Percentiles rank a stretch among this genome's conserved stretches.
These are phyloP conservation scores for Irineochytrium annulatum DNA, from an alignment of 192 early-diverging fungal genomes.

Conservation along the genomic window DNA sequence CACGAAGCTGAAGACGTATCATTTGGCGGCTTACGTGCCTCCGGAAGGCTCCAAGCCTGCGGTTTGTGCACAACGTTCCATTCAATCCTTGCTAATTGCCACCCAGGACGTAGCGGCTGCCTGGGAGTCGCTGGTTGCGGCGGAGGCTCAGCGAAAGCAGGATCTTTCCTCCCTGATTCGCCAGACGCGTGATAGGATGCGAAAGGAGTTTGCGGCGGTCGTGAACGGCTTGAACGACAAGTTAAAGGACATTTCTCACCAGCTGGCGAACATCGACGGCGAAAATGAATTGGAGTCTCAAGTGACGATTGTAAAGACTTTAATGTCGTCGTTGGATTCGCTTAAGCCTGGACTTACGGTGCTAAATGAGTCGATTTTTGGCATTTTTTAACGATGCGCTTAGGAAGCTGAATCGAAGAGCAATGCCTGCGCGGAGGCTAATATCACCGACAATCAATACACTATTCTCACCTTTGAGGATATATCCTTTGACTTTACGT, in stretches of 20 bases:
- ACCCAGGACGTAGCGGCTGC: conserved; percentile 69
- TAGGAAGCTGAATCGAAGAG: conserved; percentile 59
- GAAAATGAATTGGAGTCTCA: conserved; percentile 63
- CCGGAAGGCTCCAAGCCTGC: conserved; percentile 62
- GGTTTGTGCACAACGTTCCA: conserved; percentile 33
- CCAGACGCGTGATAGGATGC: conserved; percentile 71
- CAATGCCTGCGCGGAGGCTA: conserved; percentile 70
- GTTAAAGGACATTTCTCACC: conserved; percentile 66
- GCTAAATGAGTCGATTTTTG: no score
- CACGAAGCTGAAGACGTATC: conserved; percentile 95
- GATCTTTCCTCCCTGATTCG: conserved; percentile 80
- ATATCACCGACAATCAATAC: conserved; percentile 86
- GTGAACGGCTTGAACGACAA: conserved; percentile 76
- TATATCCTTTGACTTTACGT: conserved; percentile 68
- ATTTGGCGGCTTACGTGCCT: conserved; percentile 78
- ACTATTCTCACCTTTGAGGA: conserved; percentile 91
- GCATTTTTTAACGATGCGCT: no score
- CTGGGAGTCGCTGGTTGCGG: conserved; percentile 69
- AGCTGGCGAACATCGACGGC: conserved; percentile 68
- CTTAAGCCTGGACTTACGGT: no score
- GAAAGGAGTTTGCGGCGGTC: conserved; percentile 73
- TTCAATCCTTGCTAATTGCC: background rate
- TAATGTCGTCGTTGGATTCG: conserved; percentile 42
- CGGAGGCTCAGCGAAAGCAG: conserved; percentile 77
- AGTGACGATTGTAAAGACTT: conserved; percentile 57